These are phyloP conservation scores for Fusarium continuum DNA, from an alignment of 2,329 filamentous ascomycete genomes.

Conservation along the genomic window DNA sequence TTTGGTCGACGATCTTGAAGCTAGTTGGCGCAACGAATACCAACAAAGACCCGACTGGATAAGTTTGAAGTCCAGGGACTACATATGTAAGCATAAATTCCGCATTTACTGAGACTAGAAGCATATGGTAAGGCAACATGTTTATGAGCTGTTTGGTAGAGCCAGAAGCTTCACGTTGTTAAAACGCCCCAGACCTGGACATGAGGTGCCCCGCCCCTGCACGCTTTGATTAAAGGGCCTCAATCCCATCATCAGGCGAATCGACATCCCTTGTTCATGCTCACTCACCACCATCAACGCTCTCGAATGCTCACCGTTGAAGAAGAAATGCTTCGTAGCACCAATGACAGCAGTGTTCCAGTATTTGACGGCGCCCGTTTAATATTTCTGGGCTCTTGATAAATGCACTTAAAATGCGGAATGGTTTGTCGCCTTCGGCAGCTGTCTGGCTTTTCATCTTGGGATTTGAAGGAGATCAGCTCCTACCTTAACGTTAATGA, in stretches of 20 bases:
- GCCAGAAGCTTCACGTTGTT: background rate
- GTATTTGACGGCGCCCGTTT: too few relatives aligned
- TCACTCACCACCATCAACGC: constrained; percentile 1
- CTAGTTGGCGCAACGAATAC: too few relatives aligned
- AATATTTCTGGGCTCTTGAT: background rate
- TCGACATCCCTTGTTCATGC: constrained; percentile 16
- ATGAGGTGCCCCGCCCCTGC: constrained; percentile 20
- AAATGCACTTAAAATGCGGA: background rate
- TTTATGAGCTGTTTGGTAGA: background rate
- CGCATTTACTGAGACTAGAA: too few relatives aligned
- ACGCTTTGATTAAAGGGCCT: constrained; percentile 39
- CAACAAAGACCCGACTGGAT: too few relatives aligned
- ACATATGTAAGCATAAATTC: too few relatives aligned
- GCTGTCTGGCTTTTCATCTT: background rate
- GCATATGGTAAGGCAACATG: too few relatives aligned
- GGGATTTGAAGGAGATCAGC: background rate
- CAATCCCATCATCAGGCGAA: constrained; percentile 30
- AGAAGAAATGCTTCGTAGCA: background rate
- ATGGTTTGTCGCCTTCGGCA: background rate
- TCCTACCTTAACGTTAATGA: too few relatives aligned
- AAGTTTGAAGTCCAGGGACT: too few relatives aligned
- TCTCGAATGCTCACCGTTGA: background rate
- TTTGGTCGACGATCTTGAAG: too few relatives aligned
- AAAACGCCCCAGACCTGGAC: constrained; percentile 1
- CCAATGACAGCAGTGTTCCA: background rate